Evolutionary conservation across 345 rosid genomes (phyloP).

Genomic region (Garcia nutans): DNA sequence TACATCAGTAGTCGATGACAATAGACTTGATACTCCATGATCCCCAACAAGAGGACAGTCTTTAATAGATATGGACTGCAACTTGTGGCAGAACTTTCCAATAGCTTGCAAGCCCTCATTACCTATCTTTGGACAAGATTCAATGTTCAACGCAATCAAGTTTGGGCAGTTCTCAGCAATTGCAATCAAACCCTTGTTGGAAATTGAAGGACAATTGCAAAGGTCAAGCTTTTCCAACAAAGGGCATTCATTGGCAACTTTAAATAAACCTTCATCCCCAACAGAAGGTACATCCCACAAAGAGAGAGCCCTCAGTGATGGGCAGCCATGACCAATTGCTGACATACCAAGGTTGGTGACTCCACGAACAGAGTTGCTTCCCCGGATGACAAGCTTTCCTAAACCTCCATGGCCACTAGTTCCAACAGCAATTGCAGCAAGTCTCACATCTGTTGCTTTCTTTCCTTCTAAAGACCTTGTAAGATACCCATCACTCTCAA

Average conservation of each 20-base stretch:
- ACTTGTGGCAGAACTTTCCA: slow-evolving; percentile 51
- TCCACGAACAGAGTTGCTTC: slow-evolving; percentile 47
- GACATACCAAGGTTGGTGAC: slow-evolving; percentile 59
- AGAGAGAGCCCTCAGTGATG: slow-evolving; percentile 60
- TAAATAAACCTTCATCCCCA: slow-evolving; percentile 54
- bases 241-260: slow-evolving; percentile 58
- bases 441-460: slow-evolving; percentile 69
- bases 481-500: slow-evolving; percentile 50
- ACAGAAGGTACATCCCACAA: slow-evolving; percentile 63
- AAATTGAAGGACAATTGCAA: slow-evolving; percentile 52
- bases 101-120: slow-evolving; percentile 64
- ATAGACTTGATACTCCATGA: slow-evolving; percentile 58
- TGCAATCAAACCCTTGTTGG: slow-evolving; percentile 60
- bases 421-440: slow-evolving; percentile 71
- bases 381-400: slow-evolving; percentile 64
- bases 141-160: slow-evolving; percentile 50
- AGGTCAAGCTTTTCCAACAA: slow-evolving; percentile 71
- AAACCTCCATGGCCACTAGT: slow-evolving; percentile 61
- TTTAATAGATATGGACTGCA: slow-evolving; percentile 57
- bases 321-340: slow-evolving; percentile 58
- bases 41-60: slow-evolving; percentile 74
- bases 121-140: slow-evolving; percentile 56
- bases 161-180: slow-evolving; percentile 59
- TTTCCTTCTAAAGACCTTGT: slow-evolving; percentile 70
- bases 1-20: slow-evolving; percentile 46